Evolutionary conservation across 2,329 filamentous ascomycete species (phyloP), one percentile per base, ranked within the genome.

Genomic region (Cladosporium sphaerospermum): DNA sequence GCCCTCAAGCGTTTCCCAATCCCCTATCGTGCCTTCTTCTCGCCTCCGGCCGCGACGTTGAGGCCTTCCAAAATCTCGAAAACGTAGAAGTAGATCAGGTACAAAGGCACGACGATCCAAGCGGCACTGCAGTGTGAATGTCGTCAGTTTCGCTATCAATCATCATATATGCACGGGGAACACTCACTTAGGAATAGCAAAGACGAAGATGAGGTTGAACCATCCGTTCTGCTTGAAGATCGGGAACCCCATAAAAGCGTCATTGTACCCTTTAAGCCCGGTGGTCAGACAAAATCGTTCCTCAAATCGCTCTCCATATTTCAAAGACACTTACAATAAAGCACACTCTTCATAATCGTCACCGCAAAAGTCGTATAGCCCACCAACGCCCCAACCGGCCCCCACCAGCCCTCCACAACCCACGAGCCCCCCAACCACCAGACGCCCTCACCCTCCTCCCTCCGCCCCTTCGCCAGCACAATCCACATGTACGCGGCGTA

Each of bases 341-440:
- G 65, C 23, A 83, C 62, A 2, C 84, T 87, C 73, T 88, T 88
- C 63, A 79, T 81, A 16, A 86, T 64, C 2, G 85, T 88, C 76
- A 86, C 81, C 2, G 83, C 70, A 4, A 78, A 77, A 16, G 78
- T 76, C 46, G 75, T 75, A 57, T 82, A 85, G 1, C 75, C 82
- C 49, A 85, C 69, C 44, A 87, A 57, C 31, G 81, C 72, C 14
- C 82, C 82, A 55, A 73, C 66, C 1, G 75, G 79, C 2, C 79
- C 83, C 53, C 66, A 69, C 48, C 69, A 69, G 3, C 81, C 81
- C 43, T 71, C 65, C 4, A 84, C 70, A 2, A 70, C 72, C 47
- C 80, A 57, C 56, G 73, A 71, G 56, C 73, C 70, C 45, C 80
- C 58, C 57, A 73, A 69, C 50, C 75, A 77, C 42, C 68, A 62